Base-by-base conservation (phyloP, 805 yeast genomes). In the Yamadazyma phyllophila region DNA sequence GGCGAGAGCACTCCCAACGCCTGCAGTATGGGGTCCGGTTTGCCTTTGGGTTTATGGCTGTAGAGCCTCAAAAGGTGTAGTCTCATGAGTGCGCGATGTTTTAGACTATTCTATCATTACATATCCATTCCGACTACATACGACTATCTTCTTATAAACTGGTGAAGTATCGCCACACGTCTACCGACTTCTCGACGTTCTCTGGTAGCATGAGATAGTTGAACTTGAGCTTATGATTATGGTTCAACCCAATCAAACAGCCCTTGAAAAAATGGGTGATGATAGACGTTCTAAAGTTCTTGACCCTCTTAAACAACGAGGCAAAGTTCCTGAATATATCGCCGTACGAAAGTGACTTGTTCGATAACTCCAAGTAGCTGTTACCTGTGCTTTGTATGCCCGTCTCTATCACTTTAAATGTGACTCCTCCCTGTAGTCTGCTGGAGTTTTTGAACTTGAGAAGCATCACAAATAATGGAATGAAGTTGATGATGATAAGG, bases 401-500 rank as follows among this genome's bases (percentile, higher is more conserved):
- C 6, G 24, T 20, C 24, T 32, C 36, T 9, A 39, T 11, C 10
- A 42, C 13, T 10, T 14, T 61, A 44, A 78, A 66, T 8, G 56
- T 59, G 5, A 80, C 61, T 0, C 83, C 83, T 1, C 81, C 81
- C 39, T 81, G 83, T 14, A 80, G 57, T 44, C 84, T 71, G 43
- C 78, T 81, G 7, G 89, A 82, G 59, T 91, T 92, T 61, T 92
- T 94, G 39, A 88, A 38, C 55, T 94, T 80, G 38, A 94, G 67
- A 42, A 95, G 68, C 2, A 92, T 58, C 1, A 89, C 91, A 65
- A 94, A 92, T 9, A 92, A 59, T 1, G 99, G 99, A 59, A 85
- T 80, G 59, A 91, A 91, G 59, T 91, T 92, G 45, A 90, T 61
- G 27, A 80, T 61, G 6, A 91, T 80, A 51, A 88, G 72, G 0